These are phyloP conservation scores for Globisporangium perplexum DNA, from an alignment of 352 stramenopile species.

Conservation along the genomic window DNA sequence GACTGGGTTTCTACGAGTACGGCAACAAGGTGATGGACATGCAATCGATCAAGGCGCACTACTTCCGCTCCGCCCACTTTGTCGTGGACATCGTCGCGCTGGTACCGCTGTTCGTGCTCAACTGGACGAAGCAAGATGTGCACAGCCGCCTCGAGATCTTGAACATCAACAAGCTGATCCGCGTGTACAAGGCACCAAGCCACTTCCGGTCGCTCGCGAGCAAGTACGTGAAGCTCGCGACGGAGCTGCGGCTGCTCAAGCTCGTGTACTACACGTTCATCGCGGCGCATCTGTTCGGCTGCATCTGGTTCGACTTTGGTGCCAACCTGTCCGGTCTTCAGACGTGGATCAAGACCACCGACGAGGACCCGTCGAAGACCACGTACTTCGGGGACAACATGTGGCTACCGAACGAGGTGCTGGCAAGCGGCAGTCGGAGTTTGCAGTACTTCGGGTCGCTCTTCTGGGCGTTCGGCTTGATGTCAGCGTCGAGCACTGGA, in stretches of 20 bases:
- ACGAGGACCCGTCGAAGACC: background rate
- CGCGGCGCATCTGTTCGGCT: slow-evolving; percentile 45
- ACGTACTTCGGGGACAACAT: slow-evolving; percentile 22
- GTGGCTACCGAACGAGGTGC: slow-evolving; percentile 21
- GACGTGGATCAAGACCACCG: slow-evolving; percentile 5
- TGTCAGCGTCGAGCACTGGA: slow-evolving; percentile 49
- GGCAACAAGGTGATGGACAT: slow-evolving; percentile 64
- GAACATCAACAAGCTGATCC: slow-evolving; percentile 53
- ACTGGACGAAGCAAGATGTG: slow-evolving; percentile 15
- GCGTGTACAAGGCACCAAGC: slow-evolving; percentile 38
- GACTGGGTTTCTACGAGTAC: slow-evolving; percentile 54
- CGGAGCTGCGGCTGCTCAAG: slow-evolving; percentile 42
- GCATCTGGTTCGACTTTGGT: slow-evolving; percentile 58
- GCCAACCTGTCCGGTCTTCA: slow-evolving; percentile 36
- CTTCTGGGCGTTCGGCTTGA: slow-evolving; percentile 52
- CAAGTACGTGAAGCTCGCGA: slow-evolving; percentile 48
- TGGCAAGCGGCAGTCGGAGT: slow-evolving; percentile 17
- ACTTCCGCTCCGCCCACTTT: slow-evolving; percentile 35
- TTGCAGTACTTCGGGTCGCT: slow-evolving; percentile 44
- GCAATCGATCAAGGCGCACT: slow-evolving; percentile 28
- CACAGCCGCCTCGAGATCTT: slow-evolving; percentile 26
- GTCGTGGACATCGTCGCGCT: slow-evolving; percentile 36
- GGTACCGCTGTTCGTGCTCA: slow-evolving; percentile 37
- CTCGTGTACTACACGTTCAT: slow-evolving; percentile 58
- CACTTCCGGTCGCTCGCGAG: slow-evolving; percentile 41